Base-by-base conservation (phyloP, 148 eudicot genomes). In the Nepenthes mirabilis region DNA sequence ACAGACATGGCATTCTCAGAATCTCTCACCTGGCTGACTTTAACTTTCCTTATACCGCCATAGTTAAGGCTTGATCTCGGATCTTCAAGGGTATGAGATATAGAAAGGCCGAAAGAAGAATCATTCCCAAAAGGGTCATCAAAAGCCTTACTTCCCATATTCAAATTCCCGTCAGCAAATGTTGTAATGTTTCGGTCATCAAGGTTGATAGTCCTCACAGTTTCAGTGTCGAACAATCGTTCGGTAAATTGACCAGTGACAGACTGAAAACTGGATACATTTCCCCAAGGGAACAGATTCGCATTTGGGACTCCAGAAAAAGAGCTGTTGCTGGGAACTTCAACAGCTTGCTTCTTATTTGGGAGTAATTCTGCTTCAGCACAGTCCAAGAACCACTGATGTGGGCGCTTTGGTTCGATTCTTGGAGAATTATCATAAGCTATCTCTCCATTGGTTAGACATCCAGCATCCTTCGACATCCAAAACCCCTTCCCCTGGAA, bases 281-380 rank as follows among this genome's bases (percentile, higher is more conserved):
- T 79, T 57, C 71, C 76, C 83, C 85, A 81, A 37, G 73, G 66
- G 67, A 74, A 62, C 58, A 76, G 62, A 43, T 56, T 71, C 32
- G 83, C 55, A 57, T 71, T 66, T 63, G 72, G 75, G 47, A 79
- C 57, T 59, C 79, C 85, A 14, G 80, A 69, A 68, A 81, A 74
- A 51, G 75, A 71, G 72, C 57, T 71, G 60, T 70, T 68, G 67
- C 64, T 63, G 47, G 78, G 70, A 65, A 76, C 64, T 64, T 79
- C 91, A 55, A 80, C 66, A 64, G 78, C 82, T 74, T 84, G 97
- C 66, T 82, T 90, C 80, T 86, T 90, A 79, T 62, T 84, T 33
- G 81, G 79, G 49, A 76, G 55, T 33, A 75, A 56, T 64, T 77
- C 85, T 13, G 75, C 72, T 65, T 90, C 97, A 34, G 71, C 65